Evolutionary conservation across 805 yeast species (phyloP), one percentile per base, ranked within the genome.

Genomic region (Lipomyces starkeyi): DNA sequence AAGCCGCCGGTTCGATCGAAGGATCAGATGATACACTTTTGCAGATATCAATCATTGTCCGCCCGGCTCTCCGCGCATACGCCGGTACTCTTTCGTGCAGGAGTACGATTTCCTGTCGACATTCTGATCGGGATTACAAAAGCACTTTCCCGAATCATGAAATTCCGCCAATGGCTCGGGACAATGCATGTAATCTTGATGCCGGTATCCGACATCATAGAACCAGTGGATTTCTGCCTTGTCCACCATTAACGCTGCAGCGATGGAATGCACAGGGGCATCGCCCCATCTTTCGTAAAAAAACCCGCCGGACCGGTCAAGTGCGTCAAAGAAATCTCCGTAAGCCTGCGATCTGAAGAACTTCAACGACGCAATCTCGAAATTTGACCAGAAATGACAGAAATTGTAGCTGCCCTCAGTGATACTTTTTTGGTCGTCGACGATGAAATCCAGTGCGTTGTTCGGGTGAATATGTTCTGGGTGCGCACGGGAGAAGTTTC

Each of bases 211-310:
- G 20, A 92, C 82, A 74, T 92, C 97, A 66, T 88, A 88, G 77
- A 93, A 91, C 80, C 89, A 91, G 75, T 88, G 89, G 55, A 93
- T 78, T 75, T 91, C 89, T 20, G 81, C 76, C 63, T 81, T 83
- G 69, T 87, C 85, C 69, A 91, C 78, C 57, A 91, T 76, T 56
- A 91, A 76, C 0, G 90, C 77, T 0, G 85, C 87, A 0, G 87
- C 97, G 35, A 91, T 81, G 0, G 94, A 82, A 77, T 92, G 97
- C 17, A 92, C 91, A 0, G 97, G 97, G 0, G 97, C 97, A 79
- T 93, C 98, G 17, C 98, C 98, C 75, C 74, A 71, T 8, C 74
- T 65, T 27, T 88, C 91, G 78, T 88, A 88, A 78, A 86, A 88
- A 78, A 88, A 88, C 55, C 89, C 89, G 29, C 91, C 91, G 2